Evolutionary conservation across 163 green algal genomes (phyloP).

Genomic region (Chlamydomonas reinhardtii): DNA sequence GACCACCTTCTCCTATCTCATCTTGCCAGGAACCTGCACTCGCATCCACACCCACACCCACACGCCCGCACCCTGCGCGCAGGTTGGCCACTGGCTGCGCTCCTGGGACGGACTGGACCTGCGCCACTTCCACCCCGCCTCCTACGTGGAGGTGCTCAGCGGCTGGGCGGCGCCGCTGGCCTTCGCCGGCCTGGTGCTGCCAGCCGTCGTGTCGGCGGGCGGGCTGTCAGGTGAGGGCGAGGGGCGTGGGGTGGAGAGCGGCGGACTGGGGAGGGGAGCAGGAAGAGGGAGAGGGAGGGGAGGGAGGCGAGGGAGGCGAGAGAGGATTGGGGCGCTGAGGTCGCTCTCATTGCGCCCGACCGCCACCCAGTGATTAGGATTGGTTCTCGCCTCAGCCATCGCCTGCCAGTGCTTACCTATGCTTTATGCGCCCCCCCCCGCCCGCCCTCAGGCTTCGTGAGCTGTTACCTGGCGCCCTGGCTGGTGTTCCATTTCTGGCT

Average conservation of each 20-base stretch:
- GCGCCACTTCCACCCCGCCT: conserved; percentile 32
- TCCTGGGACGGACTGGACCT: conserved; percentile 62
- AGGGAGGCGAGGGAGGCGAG: background rate
- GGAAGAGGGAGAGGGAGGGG: background rate
- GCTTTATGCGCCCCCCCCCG: too few relatives aligned
- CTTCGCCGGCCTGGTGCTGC: conserved; percentile 56
- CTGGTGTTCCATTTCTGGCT: conserved; percentile 73
- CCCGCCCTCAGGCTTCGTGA: conserved; percentile 7
- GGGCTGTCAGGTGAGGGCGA: conserved; percentile 36
- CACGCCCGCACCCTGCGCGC: too few relatives aligned
- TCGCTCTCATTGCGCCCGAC: too few relatives aligned
- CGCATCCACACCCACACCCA: too few relatives aligned
- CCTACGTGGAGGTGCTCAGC: conserved; percentile 34
- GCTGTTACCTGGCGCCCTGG: conserved; percentile 66
- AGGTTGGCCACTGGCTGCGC: conserved; percentile 57
- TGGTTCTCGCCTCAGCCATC: too few relatives aligned
- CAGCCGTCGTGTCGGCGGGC: conserved; percentile 43
- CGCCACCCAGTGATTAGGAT: too few relatives aligned
- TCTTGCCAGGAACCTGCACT: too few relatives aligned
- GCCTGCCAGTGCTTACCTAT: too few relatives aligned
- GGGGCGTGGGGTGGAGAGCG: background rate
- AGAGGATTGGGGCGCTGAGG: too few relatives aligned
- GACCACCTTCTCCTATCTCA: too few relatives aligned
- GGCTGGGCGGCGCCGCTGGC: conserved; percentile 54
- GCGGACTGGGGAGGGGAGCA: background rate